phyloP scores from a whole-genome alignment of 2,329 filamentous ascomycete genomes.

The Fusarium graminum region DNA sequence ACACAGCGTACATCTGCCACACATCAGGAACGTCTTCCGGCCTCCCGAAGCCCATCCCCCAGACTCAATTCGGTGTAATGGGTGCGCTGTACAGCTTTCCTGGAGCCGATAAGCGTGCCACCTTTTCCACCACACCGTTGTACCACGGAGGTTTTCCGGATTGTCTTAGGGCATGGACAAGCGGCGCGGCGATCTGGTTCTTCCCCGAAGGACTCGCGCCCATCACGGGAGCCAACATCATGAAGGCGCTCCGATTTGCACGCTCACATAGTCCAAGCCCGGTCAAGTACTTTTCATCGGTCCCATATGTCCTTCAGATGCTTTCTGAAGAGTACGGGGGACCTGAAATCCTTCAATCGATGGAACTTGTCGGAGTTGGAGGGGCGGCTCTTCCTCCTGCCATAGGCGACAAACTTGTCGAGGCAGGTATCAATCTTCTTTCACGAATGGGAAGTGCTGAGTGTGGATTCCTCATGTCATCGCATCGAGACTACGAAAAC shows the following conservation, averaged over 20 bases:
- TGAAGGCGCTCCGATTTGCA: slow-evolving; percentile 60
- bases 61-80: slow-evolving; percentile 67
- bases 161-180: slow-evolving; percentile 72
- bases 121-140: slow-evolving; percentile 74
- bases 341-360: slow-evolving; percentile 59
- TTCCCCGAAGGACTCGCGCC: slow-evolving; percentile 69
- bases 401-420: slow-evolving; percentile 67
- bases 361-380: slow-evolving; percentile 74
- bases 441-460: slow-evolving; percentile 75
- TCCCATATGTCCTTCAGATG: slow-evolving; percentile 70
- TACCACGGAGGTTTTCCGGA: slow-evolving; percentile 76
- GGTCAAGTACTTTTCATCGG: slow-evolving; percentile 71
- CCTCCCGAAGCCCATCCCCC: slow-evolving; percentile 71
- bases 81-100: slow-evolving; percentile 65
- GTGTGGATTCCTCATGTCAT: slow-evolving; percentile 75
- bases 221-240: slow-evolving; percentile 68
- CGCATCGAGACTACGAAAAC: slow-evolving; percentile 65
- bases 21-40: slow-evolving; percentile 75
- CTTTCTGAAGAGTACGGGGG: slow-evolving; percentile 60
- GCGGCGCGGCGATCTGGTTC: slow-evolving; percentile 70
- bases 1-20: slow-evolving; percentile 70
- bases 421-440: slow-evolving; percentile 65
- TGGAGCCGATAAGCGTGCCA: slow-evolving; percentile 56
- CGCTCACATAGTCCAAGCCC: slow-evolving; percentile 37
- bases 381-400: slow-evolving; percentile 68